Base-by-base conservation (phyloP, 139 green algal genomes). In the Yamagishiella unicocca region DNA sequence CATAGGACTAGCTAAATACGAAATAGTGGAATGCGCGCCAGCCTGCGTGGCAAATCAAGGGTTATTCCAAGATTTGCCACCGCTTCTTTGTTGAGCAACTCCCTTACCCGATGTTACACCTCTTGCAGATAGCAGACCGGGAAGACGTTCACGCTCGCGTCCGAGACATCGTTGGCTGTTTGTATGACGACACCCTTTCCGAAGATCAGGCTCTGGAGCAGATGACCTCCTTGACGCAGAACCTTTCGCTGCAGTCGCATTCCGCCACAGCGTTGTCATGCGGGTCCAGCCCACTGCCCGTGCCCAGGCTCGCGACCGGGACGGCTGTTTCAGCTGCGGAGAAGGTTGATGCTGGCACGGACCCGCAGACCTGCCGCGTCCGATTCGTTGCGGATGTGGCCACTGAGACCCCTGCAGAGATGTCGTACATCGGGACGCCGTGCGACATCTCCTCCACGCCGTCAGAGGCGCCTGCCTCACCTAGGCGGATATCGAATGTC, bases 191-290 rank as follows among this genome's bases (percentile, higher is more conserved):
- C 37, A 45, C 75, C 7, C 21, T 85, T 27, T 53, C 43, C 2
- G 84, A 89, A 79, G 84, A 72, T 24, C 33, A 58, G 29, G 61
- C 84, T 1, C 73, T 89, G 66, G 42, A 81, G 43, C 85, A 85
- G 45, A 72, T 89, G 7, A 73, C 45, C 21, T 14, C 33, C 21
- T 64, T 89, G 25, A 50, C 80, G 22, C 43, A 66, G 42, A 4
- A 2, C 25, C 74, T 89, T 35, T 27, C 10, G 50, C 27, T 45
- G 24, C 29, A 55, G 46, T 1, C 74, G 40, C 40, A 12, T 0
- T 33, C 46, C 17, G 46, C 74, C 2, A 0, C 50, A 25, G 76
- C 35, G 22, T n/a, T 27, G 55, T 83, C 76, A 5, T 54, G 61
- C 42, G 79, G 79, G 40, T 75, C 42, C 79, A 85, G 79, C 62